A percentile compares a stretch with the other conserved stretches of the same genome.
Evolutionary conservation across 768 basidiomycete genomes (phyloP).

Genomic region (Roridomyces roridus): DNA sequence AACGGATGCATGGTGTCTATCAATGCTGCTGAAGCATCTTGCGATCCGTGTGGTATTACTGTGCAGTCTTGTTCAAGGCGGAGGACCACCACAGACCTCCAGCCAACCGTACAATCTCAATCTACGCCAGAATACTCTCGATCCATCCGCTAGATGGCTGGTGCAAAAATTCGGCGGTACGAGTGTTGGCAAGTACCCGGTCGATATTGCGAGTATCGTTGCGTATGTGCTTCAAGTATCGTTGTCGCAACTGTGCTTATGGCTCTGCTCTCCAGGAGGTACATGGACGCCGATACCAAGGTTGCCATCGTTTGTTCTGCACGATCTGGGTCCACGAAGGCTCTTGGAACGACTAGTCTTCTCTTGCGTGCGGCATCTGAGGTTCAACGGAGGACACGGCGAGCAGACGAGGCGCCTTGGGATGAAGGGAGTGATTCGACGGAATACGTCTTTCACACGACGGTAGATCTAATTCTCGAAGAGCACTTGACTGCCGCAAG

Average conservation of each 20-base stretch:
- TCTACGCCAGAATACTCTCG: slow-evolving; percentile 77
- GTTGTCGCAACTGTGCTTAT: not conserved
- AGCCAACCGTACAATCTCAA: too few species aligned
- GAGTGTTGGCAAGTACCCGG: slow-evolving; percentile 86
- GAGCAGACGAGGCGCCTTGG: slow-evolving; percentile 60
- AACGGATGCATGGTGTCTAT: too few species aligned
- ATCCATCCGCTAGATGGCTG: slow-evolving; percentile 81
- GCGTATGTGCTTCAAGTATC: slow-evolving; percentile 66
- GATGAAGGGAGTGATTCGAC: slow-evolving; percentile 33
- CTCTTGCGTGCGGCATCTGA: slow-evolving; percentile 88
- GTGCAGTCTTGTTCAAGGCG: too few species aligned
- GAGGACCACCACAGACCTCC: too few species aligned
- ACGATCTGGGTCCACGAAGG: slow-evolving; percentile 93
- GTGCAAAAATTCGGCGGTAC: slow-evolving; percentile 98
- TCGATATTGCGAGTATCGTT: slow-evolving; percentile 84
- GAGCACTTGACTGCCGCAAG: slow-evolving; percentile 88
- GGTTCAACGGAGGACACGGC: slow-evolving; percentile 60
- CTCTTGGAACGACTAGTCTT: slow-evolving; percentile 93
- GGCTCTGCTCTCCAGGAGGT: slow-evolving; percentile 49
- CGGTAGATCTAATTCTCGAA: slow-evolving; percentile 85
- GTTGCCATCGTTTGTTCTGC: slow-evolving; percentile 97
- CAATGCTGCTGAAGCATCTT: too few species aligned
- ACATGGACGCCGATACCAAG: slow-evolving; percentile 73
- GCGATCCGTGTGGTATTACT: too few species aligned
- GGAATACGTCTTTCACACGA: slow-evolving; percentile 78